phyloP scores from a whole-genome alignment of 805 yeast species.

The Isabelozyma pseudorhagii region DNA sequence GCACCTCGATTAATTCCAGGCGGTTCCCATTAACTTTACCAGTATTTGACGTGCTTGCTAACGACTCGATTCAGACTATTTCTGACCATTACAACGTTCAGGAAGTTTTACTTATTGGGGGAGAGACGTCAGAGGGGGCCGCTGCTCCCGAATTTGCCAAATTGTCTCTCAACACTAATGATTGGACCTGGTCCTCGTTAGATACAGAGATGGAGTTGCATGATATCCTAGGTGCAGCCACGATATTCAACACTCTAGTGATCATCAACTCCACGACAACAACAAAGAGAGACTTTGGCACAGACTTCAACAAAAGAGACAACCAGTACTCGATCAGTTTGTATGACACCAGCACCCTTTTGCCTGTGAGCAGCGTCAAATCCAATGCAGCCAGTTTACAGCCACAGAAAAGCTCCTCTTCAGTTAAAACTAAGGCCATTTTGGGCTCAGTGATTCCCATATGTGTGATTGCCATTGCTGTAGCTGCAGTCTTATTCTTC shows the following conservation, averaged over 20 bases:
- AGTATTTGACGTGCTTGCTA: conserved; percentile 30
- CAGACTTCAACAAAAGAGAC: conserved; percentile 12
- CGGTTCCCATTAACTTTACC: conserved; percentile 54
- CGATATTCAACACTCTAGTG: conserved; percentile 49
- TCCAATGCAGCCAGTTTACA: conserved; percentile 5
- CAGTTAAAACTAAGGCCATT: conserved; percentile 23
- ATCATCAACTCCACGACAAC: conserved; percentile 28
- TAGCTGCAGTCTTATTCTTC: conserved; percentile 13
- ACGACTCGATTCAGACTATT: conserved; percentile 23
- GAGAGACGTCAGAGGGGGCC: conserved; percentile 35
- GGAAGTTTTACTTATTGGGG: conserved; percentile 59
- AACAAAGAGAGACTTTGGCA: not conserved
- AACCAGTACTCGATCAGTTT: conserved; percentile 32
- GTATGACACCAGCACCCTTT: conserved; percentile 37
- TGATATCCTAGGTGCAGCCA: conserved; percentile 48
- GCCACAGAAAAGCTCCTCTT: not conserved
- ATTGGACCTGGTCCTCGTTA: conserved; percentile 38
- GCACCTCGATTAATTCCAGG: conserved; percentile 48
- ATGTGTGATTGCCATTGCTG: conserved; percentile 13
- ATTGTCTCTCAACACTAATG: conserved; percentile 29
- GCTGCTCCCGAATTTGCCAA: conserved; percentile 44
- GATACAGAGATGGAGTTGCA: conserved; percentile 11
- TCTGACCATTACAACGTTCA: conserved; percentile 29
- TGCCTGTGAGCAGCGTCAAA: conserved; percentile 23
- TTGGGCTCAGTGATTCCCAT: conserved; percentile 39